These are phyloP conservation scores for Parachaetomium inaequale DNA, from an alignment of 495 filamentous ascomycete species.

Conservation along the genomic window DNA sequence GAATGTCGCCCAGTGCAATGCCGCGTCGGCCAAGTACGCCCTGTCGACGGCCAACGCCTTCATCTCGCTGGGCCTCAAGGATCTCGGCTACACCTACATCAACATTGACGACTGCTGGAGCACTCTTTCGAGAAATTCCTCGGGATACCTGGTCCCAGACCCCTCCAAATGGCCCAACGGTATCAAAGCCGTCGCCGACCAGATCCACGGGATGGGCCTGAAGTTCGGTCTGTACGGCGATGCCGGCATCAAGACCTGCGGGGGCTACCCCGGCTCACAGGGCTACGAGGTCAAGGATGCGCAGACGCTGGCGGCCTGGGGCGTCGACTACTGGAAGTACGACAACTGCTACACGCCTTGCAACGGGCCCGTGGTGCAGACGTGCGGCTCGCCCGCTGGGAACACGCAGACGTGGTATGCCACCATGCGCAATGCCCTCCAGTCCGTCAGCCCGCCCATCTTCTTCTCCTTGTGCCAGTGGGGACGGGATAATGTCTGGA, in stretches of 20 bases:
- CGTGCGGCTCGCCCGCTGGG: too few relatives aligned
- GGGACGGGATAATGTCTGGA: not conserved
- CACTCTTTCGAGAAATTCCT: too few relatives aligned
- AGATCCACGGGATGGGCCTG: not conserved
- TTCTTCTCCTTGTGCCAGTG: not conserved
- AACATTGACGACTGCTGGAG: slow-evolving; percentile 8
- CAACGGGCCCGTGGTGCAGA: too few relatives aligned
- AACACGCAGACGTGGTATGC: too few relatives aligned
- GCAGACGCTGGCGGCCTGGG: not conserved
- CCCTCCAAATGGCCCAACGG: not conserved
- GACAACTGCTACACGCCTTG: not conserved
- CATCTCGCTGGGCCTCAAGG: not conserved
- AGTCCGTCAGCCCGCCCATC: not conserved
- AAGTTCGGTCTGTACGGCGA: not conserved
- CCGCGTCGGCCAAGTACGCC: too few relatives aligned
- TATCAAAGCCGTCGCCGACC: not conserved
- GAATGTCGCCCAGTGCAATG: too few relatives aligned
- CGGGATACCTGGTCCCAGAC: not conserved
- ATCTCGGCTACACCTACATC: not conserved
- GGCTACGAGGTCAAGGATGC: not conserved
- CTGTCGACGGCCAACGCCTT: too few relatives aligned
- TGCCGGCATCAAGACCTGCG: not conserved
- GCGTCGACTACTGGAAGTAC: slow-evolving; percentile 3
- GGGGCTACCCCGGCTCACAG: not conserved
- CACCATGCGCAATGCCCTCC: not conserved